Evolutionary conservation across 495 filamentous ascomycete genomes (phyloP).

Genomic region (Thermothielavioides terrestris): DNA sequence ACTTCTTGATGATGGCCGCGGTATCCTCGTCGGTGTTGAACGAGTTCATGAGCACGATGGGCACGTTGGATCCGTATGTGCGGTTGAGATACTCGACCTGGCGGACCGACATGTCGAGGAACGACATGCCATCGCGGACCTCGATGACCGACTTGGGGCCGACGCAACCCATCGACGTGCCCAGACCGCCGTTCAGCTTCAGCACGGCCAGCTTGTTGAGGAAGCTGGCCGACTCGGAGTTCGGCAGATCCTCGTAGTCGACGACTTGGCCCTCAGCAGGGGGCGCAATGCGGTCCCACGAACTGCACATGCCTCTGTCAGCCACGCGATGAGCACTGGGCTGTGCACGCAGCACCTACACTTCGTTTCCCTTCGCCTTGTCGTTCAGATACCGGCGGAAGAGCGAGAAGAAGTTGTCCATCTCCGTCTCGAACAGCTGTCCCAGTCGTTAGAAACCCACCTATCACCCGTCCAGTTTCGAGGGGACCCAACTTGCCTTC

Average conservation of each 20-base stretch:
- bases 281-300: slow-evolving; percentile 89
- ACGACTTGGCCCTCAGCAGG: slow-evolving; percentile 88
- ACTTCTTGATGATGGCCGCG: slow-evolving; percentile 99
- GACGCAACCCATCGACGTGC: slow-evolving; percentile 99
- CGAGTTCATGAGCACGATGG: slow-evolving; percentile 99
- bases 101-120: slow-evolving; percentile 96
- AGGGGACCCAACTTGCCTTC: slow-evolving; percentile 47
- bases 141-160: slow-evolving; percentile 99
- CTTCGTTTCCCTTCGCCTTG: slow-evolving; percentile 91
- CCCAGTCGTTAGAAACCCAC: slow-evolving; percentile 7
- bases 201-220: slow-evolving; percentile 96
- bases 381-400: slow-evolving; percentile 98
- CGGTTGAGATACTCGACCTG: slow-evolving; percentile 99
- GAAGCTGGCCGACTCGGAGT: slow-evolving; percentile 81
- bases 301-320: slow-evolving; percentile 44
- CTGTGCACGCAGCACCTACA: slow-evolving; percentile 40
- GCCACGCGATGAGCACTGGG: slow-evolving; percentile 1
- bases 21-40: slow-evolving; percentile 99
- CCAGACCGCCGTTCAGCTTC: slow-evolving; percentile 98
- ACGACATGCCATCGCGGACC: slow-evolving; percentile 99
- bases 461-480: not conserved
- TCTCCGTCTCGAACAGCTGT: slow-evolving; percentile 88
- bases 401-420: slow-evolving; percentile 99
- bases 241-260: slow-evolving; percentile 78
- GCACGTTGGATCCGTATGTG: slow-evolving; percentile 93